A percentile compares a stretch with the other conserved stretches of the same genome.
Evolutionary conservation across 306 rosid species (phyloP).

Genomic region (Rubus idaeus): DNA sequence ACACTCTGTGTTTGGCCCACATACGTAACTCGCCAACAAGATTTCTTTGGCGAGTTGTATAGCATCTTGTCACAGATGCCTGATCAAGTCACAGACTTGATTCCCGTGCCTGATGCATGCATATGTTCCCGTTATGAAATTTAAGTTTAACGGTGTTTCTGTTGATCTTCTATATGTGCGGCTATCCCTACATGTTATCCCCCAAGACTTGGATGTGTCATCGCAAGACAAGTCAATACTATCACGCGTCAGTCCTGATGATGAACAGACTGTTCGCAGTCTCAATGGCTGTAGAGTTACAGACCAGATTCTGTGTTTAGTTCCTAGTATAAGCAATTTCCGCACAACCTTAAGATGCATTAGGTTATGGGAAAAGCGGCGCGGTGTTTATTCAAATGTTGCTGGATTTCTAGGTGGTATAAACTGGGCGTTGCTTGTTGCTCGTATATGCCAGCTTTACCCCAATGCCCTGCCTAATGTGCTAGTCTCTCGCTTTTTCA

Average conservation of each 20-base stretch:
- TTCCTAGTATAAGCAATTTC: constrained; percentile 63
- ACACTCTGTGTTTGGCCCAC: constrained; percentile 58
- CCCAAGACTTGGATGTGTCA: constrained; percentile 90
- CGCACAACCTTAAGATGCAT: constrained; percentile 88
- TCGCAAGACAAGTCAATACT: constrained; percentile 69
- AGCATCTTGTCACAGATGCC: constrained; percentile 79
- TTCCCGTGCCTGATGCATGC: constrained; percentile 99
- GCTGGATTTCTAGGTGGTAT: constrained; percentile 97
- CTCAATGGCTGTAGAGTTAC: constrained; percentile 34
- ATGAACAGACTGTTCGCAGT: constrained; percentile 96
- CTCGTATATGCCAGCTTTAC: constrained; percentile 93
- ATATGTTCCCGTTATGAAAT: constrained; percentile 73
- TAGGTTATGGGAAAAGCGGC: not conserved
- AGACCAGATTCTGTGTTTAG: constrained; percentile 75
- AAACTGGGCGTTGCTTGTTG: constrained; percentile 95
- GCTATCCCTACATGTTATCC: constrained; percentile 82
- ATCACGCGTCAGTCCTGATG: constrained; percentile 50
- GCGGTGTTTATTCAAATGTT: constrained; percentile 33
- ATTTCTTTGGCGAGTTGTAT: constrained; percentile 85
- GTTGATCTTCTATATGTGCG: constrained; percentile 90
- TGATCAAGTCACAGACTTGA: constrained; percentile 73
- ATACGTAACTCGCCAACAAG: constrained; percentile 87
- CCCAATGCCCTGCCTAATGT: constrained; percentile 93
- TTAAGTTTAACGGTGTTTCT: constrained; percentile 81
- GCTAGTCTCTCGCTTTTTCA: constrained; percentile 88